These are phyloP conservation scores for Senecio squalidus DNA, from an alignment of 140 eudicot species.

Conservation along the genomic window DNA sequence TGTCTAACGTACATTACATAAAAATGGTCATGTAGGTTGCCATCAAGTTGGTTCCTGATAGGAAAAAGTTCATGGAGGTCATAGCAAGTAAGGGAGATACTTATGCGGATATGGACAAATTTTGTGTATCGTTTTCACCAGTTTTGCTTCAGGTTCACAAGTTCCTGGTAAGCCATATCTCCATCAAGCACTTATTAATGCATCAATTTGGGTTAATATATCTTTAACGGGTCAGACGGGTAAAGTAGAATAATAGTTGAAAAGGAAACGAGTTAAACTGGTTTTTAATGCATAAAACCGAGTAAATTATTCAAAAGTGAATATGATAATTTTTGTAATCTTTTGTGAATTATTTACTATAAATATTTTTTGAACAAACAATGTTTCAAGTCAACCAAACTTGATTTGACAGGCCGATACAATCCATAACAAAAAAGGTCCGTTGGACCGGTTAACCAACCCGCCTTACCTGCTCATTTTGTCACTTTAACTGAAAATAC, in stretches of 20 bases:
- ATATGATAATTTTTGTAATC: too few relatives aligned
- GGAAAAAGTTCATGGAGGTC: constrained; percentile 79
- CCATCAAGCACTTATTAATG: not conserved
- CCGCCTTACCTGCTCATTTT: not conserved
- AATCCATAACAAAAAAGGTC: too few relatives aligned
- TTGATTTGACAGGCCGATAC: too few relatives aligned
- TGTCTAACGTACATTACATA: not conserved
- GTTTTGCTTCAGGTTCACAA: constrained; percentile 58
- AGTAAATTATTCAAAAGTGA: too few relatives aligned
- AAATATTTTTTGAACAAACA: too few relatives aligned
- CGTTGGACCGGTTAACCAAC: too few relatives aligned
- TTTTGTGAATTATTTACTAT: too few relatives aligned
- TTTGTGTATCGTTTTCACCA: constrained; percentile 59
- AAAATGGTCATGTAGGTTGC: constrained; percentile 52
- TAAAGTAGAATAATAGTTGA: too few relatives aligned
- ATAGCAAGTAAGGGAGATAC: constrained; percentile 46
- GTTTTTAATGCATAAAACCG: too few relatives aligned
- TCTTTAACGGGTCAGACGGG: not conserved
- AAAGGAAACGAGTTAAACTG: too few relatives aligned
- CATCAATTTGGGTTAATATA: not conserved
- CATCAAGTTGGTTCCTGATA: constrained; percentile 79
- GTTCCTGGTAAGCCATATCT: constrained; percentile 51
- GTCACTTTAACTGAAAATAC: not conserved
- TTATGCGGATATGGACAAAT: constrained; percentile 52
- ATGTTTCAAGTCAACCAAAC: too few relatives aligned